These are phyloP conservation scores for Tetraselmis striata DNA, from an alignment of 139 green algal species.

Conservation along the genomic window DNA sequence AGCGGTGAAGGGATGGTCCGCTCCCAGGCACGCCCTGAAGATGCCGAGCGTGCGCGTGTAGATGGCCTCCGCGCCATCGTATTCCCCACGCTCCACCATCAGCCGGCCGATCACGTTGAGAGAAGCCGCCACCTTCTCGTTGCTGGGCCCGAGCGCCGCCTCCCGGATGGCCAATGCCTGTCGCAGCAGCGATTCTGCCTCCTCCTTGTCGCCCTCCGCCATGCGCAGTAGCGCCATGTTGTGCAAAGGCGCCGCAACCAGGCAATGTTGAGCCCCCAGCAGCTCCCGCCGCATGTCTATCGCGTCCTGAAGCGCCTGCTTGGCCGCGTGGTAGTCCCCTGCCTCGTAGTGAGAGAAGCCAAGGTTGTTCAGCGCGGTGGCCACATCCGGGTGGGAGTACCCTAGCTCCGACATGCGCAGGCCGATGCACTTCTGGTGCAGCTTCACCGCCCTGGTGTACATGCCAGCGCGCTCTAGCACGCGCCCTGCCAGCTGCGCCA, in stretches of 20 bases:
- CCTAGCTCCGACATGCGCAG: slow-evolving; percentile 20
- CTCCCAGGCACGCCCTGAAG: not conserved
- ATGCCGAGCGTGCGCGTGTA: not conserved
- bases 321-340: not conserved
- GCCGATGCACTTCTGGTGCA: slow-evolving; percentile 15
- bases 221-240: not conserved
- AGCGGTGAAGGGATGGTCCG: not conserved
- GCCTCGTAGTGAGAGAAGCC: not conserved
- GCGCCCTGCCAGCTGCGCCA: not conserved
- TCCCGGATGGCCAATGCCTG: slow-evolving; percentile 11
- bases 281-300: not conserved
- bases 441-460: not conserved
- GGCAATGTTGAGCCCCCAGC: not conserved
- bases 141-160: not conserved
- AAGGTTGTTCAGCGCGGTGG: slow-evolving; percentile 22
- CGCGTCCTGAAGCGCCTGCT: not conserved
- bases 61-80: not conserved
- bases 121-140: slow-evolving; percentile 8
- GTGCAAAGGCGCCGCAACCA: not conserved
- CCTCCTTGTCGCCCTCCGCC: not conserved
- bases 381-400: slow-evolving; percentile 21
- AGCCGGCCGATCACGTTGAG: slow-evolving; percentile 6
- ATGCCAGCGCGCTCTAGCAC: not conserved
- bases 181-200: slow-evolving; percentile 7
- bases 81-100: slow-evolving; percentile 12